These are phyloP conservation scores for Neoascochyta sp. DNA, from an alignment of 2,329 filamentous ascomycete species.

Conservation along the genomic window DNA sequence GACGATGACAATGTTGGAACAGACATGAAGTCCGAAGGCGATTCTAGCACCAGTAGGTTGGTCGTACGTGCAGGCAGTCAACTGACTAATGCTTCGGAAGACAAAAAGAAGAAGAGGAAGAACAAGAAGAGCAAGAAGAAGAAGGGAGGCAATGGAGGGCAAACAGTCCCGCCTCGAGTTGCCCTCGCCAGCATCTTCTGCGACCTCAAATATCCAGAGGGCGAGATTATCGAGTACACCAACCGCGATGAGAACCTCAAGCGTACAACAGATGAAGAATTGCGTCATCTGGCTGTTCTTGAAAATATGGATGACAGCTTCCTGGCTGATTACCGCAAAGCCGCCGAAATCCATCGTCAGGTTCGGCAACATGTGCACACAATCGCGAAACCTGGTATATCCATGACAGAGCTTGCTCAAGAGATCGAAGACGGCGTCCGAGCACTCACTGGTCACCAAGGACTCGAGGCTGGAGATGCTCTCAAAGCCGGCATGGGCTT, in stretches of 20 bases:
- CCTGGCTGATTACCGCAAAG: slow-evolving; percentile 74
- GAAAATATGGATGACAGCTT: slow-evolving; percentile 74
- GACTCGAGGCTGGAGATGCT: slow-evolving; percentile 71
- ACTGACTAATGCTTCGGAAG: slow-evolving; percentile 16
- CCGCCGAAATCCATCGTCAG: slow-evolving; percentile 81
- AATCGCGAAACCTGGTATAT: slow-evolving; percentile 73
- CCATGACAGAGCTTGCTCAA: slow-evolving; percentile 72
- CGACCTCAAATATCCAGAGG: slow-evolving; percentile 65
- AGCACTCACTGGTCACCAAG: slow-evolving; percentile 68
- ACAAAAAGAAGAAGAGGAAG: slow-evolving; percentile 68
- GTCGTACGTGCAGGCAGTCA: not conserved
- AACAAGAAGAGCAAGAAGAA: slow-evolving; percentile 71
- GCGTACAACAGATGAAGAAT: slow-evolving; percentile 77
- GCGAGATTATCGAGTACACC: slow-evolving; percentile 69
- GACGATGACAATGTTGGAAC: slow-evolving; percentile 44
- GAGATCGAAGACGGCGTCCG: slow-evolving; percentile 79
- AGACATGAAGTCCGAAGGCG: slow-evolving; percentile 20
- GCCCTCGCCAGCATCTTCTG: slow-evolving; percentile 67
- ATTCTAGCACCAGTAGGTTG: slow-evolving; percentile 16
- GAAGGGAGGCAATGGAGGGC: slow-evolving; percentile 53
- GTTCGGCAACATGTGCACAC: slow-evolving; percentile 77
- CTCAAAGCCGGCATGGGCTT: slow-evolving; percentile 79
- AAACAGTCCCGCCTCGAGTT: slow-evolving; percentile 71
- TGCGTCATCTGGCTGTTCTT: slow-evolving; percentile 60
- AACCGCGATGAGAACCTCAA: slow-evolving; percentile 65